Evolutionary conservation across 345 rosid species (phyloP), one percentile per base, ranked within the genome.

Genomic region (Firmiana major): DNA sequence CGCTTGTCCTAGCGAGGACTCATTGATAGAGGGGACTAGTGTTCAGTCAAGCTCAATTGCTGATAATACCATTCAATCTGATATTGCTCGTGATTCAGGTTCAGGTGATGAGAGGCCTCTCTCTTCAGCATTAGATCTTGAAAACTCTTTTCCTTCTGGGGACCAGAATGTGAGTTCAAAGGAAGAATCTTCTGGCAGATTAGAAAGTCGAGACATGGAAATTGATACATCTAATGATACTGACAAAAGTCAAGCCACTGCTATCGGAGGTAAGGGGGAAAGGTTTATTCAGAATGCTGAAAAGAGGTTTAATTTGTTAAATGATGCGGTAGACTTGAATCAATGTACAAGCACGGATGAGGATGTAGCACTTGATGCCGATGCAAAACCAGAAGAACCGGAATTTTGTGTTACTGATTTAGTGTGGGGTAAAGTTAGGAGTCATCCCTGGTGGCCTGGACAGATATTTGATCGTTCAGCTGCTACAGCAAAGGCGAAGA

Each of bases 371-470:
- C 40, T 49, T 48, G 73, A 76, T 74, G 51, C 7, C 1, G 31
- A 63, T 49, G 71, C 36, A 24, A 75, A 59, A 63, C 17, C 76
- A 36, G 58, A 55, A 1, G 82, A 80, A 53, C 38, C 7, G 40
- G 81, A 71, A 54, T 73, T 88, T 42, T 49, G 83, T 81, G 88
- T 69, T 9, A 76, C 86, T 19, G 97, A 91, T 85, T 82, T 94
- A 69, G 93, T 94, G 43, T 94, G 98, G 98, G 97, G 89, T 63
- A 51, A 94, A 81, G 94, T 90, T 34, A 87, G 87, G 84, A 90
- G 97, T 81, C 94, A 93, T 84, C 97, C 97, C 0, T 94, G 98
- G 98, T 93, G 98, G 97, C 97, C 97, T 5, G 97, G 93, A 63
- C 96, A 91, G 82, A 83, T 90, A 73, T 83, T 89, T 84, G 90